Evolutionary conservation across 1,284 basidiomycete species (phyloP).

Genomic region (Takashimella tepidaria): DNA sequence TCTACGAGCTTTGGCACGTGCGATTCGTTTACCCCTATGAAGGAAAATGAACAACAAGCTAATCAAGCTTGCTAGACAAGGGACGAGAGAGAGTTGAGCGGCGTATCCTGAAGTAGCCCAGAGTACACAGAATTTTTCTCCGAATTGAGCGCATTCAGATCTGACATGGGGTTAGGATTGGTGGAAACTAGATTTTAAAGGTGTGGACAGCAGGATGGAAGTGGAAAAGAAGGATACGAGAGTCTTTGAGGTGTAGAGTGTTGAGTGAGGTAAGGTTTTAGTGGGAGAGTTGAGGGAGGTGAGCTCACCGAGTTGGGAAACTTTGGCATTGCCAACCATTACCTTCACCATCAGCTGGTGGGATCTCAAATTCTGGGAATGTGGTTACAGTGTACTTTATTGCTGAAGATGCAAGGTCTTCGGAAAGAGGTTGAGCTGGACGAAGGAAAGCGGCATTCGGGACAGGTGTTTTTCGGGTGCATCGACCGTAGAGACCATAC

Average conservation of each 20-base stretch:
- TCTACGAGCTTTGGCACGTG: slow-evolving; percentile 41
- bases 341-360: slow-evolving; percentile 21
- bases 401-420: not conserved
- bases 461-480: slow-evolving; percentile 33
- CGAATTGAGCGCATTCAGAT: slow-evolving; percentile 45
- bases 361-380: slow-evolving; percentile 5
- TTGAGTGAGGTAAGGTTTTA: not conserved
- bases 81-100: slow-evolving; percentile 44
- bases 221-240: not conserved
- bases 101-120: slow-evolving; percentile 44
- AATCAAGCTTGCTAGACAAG: slow-evolving; percentile 42
- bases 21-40: slow-evolving; percentile 39
- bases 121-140: slow-evolving; percentile 44
- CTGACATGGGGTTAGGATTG: slow-evolving; percentile 20
- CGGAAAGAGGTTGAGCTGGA: slow-evolving; percentile 30
- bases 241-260: not conserved
- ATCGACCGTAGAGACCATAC: slow-evolving; percentile 46
- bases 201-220: not conserved
- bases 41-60: slow-evolving; percentile 46
- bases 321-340: slow-evolving; percentile 33
- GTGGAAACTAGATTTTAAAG: not conserved
- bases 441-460: slow-evolving; percentile 23
- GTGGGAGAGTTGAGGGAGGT: not conserved
- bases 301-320: slow-evolving; percentile 41
- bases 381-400: not conserved